Base-by-base conservation (phyloP, 192 early-diverging fungal genomes). In the Gigaspora rosea region DNA sequence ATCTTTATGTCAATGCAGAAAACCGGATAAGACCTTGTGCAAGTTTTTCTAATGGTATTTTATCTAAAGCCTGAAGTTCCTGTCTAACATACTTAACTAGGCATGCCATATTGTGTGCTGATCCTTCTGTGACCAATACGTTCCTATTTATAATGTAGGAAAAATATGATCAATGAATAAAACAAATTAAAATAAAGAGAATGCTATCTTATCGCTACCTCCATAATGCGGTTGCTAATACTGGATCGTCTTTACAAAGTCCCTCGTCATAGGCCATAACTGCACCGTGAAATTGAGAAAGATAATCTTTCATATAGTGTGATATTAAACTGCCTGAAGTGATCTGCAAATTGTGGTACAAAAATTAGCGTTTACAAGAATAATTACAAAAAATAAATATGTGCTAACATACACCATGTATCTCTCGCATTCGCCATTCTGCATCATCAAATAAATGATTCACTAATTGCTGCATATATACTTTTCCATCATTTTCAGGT, bases 231-330 rank as follows among this genome's bases (percentile, higher is more conserved):
- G 92, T 90, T 9, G 95, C 96, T 75, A 98, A 84, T 71, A 95
- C 89, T 15, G 94, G 92, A 78, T 98, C 95, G 16, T 93, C 91
- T 59, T 89, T 87, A 68, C 91, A 90, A 80, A 97, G 88, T 8
- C 93, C 96, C 80, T 98, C 95, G 78, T 98, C 97, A 68, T 96
- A 93, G 10, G 96, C 94, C 76, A 97, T 86, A 22, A 93, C 90
- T 18, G 92, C 90, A 65, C 97, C 97, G 77, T 95, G 92, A 80
- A 95, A 97, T 71, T 90, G 88, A 11, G 90, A 87, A 68, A 97
- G 85, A 8, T 97, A 83, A 78, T 96, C 94, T 62, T 93, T 91
- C 52, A 95, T 85, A 68, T 92, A 92, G 57, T 89, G 87, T 33
- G 85, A 88, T 49, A 94, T 86, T 49, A 97, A 92, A 22, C 90